Percentiles rank a stretch among this genome's conserved stretches.
phyloP scores from a whole-genome alignment of 2,329 filamentous ascomycete species.

The Plenodomus biglobosus region DNA sequence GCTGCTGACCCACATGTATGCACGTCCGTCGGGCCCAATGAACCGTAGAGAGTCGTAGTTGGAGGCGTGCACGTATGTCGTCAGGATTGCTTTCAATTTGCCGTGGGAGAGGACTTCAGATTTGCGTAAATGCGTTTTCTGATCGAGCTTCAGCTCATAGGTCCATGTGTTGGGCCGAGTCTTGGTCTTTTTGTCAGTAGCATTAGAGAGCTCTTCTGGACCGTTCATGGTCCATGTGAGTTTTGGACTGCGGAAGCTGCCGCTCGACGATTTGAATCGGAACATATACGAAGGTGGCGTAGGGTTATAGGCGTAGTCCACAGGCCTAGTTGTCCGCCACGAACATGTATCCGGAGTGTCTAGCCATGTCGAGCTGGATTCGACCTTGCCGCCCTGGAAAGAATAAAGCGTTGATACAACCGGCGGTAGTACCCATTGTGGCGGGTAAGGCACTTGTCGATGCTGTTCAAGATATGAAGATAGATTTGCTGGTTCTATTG shows the following conservation, averaged over 20 bases:
- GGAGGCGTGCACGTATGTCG: conserved; percentile 33
- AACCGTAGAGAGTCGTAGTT: conserved; percentile 41
- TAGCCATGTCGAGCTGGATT: conserved; percentile 26
- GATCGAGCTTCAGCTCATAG: conserved; percentile 33
- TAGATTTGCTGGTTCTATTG: conserved; percentile 14
- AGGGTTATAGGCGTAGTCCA: conserved; percentile 14
- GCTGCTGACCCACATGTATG: conserved; percentile 38
- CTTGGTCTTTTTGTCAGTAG: conserved; percentile 2
- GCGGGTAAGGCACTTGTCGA: conserved; percentile 35
- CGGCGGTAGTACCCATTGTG: conserved; percentile 33
- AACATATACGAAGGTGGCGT: conserved; percentile 23
- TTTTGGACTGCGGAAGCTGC: conserved; percentile 28
- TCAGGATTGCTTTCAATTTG: conserved; percentile 18
- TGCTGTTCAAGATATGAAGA: conserved; percentile 32
- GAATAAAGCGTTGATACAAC: conserved; percentile 27
- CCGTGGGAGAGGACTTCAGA: conserved; percentile 25
- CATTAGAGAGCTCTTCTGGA: neutral
- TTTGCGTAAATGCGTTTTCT: conserved; percentile 25
- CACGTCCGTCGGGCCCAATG: conserved; percentile 27
- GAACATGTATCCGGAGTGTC: conserved; percentile 22
- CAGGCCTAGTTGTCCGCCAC: conserved; percentile 26
- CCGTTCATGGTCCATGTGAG: conserved; percentile 34
- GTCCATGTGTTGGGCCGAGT: conserved; percentile 19
- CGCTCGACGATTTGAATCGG: conserved; percentile 27
- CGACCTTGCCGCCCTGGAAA: conserved; percentile 7